phyloP scores from a whole-genome alignment of 768 basidiomycete genomes.

The Trametes coccinea region DNA sequence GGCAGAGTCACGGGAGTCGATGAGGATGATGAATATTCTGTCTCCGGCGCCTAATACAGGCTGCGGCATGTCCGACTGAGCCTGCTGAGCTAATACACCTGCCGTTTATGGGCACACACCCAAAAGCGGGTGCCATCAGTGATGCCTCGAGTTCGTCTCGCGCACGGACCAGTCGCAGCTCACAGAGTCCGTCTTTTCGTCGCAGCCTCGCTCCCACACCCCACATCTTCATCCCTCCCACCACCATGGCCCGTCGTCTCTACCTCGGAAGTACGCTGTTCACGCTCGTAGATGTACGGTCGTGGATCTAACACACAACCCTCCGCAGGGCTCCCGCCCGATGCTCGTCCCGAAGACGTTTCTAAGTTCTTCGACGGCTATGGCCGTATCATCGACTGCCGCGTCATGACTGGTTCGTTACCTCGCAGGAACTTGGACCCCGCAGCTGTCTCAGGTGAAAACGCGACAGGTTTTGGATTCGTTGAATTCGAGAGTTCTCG shows the following conservation, averaged over 20 bases:
- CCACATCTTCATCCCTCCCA: constrained; percentile 16
- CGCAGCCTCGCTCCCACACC: constrained; percentile 19
- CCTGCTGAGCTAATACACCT: constrained; percentile 1
- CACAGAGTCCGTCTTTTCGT: constrained; percentile 18
- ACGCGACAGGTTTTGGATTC: constrained; percentile 86
- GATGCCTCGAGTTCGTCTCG: constrained; percentile 14
- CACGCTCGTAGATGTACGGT: constrained; percentile 9
- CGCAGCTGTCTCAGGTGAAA: too few relatives aligned
- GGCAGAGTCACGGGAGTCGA: constrained; percentile 13
- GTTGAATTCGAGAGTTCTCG: constrained; percentile 91
- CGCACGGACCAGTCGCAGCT: constrained; percentile 31
- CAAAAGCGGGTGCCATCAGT: constrained; percentile 2
- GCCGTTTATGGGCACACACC: background rate
- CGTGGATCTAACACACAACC: too few relatives aligned
- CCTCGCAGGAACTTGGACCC: too few relatives aligned
- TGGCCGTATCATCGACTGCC: constrained; percentile 86
- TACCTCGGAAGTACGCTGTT: constrained; percentile 75
- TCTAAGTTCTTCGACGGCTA: constrained; percentile 89
- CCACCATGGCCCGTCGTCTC: constrained; percentile 78
- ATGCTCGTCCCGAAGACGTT: constrained; percentile 82
- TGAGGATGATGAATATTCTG: background rate
- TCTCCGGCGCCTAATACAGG: background rate
- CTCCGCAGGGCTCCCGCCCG: constrained; percentile 70
- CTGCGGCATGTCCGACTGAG: background rate
- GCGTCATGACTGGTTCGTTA: constrained; percentile 87